Evolutionary conservation across 2,329 filamentous ascomycete species (phyloP).

Genomic region (Seiridium unicorne): DNA sequence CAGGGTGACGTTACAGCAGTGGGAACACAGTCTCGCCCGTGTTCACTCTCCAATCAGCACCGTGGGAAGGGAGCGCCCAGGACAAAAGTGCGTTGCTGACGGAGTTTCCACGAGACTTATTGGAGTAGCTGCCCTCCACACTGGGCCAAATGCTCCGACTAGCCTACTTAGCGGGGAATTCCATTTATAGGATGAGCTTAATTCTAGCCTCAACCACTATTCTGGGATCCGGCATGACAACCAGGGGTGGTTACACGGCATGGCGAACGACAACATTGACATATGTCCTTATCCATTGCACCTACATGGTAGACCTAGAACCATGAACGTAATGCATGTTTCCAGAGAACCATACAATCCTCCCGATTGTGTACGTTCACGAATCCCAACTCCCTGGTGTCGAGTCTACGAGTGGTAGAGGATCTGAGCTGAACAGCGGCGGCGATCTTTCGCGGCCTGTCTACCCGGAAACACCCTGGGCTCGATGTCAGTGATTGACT

Average conservation of each 20-base stretch:
- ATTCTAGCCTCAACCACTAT: conserved; percentile 1
- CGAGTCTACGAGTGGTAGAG: not conserved
- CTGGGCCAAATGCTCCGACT: not conserved
- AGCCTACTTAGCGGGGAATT: not conserved
- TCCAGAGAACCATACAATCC: not conserved
- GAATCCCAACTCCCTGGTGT: not conserved
- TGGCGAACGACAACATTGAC: not conserved
- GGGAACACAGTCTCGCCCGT: too few species aligned
- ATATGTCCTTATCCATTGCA: not conserved
- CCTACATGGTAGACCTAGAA: not conserved
- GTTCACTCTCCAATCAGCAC: too few species aligned
- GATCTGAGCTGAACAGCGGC: not conserved
- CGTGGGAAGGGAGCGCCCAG: too few species aligned
- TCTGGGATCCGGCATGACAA: not conserved
- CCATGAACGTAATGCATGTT: not conserved
- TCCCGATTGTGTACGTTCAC: not conserved
- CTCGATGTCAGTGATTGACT: not conserved
- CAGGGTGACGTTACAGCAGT: too few species aligned
- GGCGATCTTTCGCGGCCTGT: not conserved
- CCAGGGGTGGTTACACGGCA: not conserved
- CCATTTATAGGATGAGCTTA: conserved; percentile 6
- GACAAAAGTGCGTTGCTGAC: too few species aligned
- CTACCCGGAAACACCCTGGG: not conserved
- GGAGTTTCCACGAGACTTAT: too few species aligned
- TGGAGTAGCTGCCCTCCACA: too few species aligned